phyloP scores from a whole-genome alignment of 768 basidiomycete species.

The Omphalotus guepiniiformis region DNA sequence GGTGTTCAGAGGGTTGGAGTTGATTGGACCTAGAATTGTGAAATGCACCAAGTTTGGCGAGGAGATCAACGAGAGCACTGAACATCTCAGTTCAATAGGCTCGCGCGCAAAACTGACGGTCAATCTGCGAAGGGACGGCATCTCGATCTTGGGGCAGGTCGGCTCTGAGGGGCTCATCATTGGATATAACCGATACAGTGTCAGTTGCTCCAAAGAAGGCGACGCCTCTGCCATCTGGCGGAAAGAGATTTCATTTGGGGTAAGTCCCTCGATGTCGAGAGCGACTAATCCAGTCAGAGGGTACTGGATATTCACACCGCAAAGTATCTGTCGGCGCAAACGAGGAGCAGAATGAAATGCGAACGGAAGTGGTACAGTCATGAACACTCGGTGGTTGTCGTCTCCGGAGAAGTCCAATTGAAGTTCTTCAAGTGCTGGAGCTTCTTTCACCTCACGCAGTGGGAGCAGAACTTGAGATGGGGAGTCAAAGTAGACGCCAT shows the following conservation, averaged over 20 bases:
- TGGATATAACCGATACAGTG: neutral
- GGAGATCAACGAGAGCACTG: constrained; percentile 2
- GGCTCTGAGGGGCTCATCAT: neutral
- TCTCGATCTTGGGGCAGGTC: neutral
- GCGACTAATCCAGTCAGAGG: neutral
- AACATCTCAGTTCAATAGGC: neutral
- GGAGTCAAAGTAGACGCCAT: neutral
- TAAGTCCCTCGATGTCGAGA: neutral
- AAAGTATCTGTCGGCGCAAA: neutral
- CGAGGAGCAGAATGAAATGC: neutral
- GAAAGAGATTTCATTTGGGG: neutral
- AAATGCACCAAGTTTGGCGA: constrained; percentile 5
- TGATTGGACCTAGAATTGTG: neutral
- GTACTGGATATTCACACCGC: neutral
- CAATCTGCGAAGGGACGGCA: constrained; percentile 2
- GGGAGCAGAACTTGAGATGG: neutral
- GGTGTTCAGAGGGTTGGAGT: neutral
- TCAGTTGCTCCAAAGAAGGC: neutral
- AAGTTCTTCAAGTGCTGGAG: constrained; percentile 1
- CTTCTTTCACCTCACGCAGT: neutral
- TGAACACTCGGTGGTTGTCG: neutral
- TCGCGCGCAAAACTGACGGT: constrained; percentile 2
- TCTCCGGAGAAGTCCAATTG: neutral
- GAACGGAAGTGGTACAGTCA: neutral
- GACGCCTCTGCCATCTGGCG: neutral